A percentile compares a stretch with the other conserved stretches of the same genome.
Evolutionary conservation across 139 green algal genomes (phyloP).

Genomic region (Nannochloris sp.): DNA sequence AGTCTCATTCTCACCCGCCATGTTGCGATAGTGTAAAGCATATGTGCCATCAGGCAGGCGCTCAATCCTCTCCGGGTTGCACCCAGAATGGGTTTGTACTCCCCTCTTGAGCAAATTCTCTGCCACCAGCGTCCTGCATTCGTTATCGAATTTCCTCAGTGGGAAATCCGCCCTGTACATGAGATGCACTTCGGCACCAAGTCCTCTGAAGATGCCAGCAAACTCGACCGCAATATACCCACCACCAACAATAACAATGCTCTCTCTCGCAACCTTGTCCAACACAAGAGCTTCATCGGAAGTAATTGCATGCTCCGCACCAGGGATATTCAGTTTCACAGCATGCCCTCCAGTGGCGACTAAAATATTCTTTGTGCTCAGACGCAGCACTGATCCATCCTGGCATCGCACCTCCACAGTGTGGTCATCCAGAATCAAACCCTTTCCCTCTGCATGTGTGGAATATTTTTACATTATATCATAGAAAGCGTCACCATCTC

Average conservation of each 20-base stretch:
- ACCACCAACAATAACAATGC: constrained; percentile 69
- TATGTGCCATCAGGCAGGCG: constrained; percentile 9
- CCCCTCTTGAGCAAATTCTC: constrained; percentile 47
- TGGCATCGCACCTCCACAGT: constrained; percentile 54
- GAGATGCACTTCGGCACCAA: constrained; percentile 83
- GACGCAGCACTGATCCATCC: constrained; percentile 11
- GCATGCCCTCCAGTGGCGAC: constrained; percentile 78
- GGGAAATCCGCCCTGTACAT: constrained; percentile 13
- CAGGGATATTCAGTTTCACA: constrained; percentile 68
- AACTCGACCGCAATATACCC: constrained; percentile 99
- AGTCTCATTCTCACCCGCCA: neutral
- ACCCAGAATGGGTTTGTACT: constrained; percentile 29
- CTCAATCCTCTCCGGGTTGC: constrained; percentile 11
- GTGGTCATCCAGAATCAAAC: constrained; percentile 70
- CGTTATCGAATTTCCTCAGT: constrained; percentile 49
- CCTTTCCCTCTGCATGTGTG: constrained; percentile 55
- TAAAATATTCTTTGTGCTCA: constrained; percentile 73
- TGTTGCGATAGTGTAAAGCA: constrained; percentile 5
- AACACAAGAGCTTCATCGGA: constrained; percentile 86
- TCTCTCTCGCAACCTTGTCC: constrained; percentile 35
- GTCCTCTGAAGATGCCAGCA: constrained; percentile 81
- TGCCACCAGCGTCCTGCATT: constrained; percentile 46
- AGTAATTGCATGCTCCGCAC: constrained; percentile 79
- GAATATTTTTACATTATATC: too few relatives aligned
- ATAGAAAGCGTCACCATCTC: too few relatives aligned